Evolutionary conservation across 2,329 filamentous ascomycete species (phyloP), one percentile per base, ranked within the genome.

Genomic region (Aspergillus sp.): DNA sequence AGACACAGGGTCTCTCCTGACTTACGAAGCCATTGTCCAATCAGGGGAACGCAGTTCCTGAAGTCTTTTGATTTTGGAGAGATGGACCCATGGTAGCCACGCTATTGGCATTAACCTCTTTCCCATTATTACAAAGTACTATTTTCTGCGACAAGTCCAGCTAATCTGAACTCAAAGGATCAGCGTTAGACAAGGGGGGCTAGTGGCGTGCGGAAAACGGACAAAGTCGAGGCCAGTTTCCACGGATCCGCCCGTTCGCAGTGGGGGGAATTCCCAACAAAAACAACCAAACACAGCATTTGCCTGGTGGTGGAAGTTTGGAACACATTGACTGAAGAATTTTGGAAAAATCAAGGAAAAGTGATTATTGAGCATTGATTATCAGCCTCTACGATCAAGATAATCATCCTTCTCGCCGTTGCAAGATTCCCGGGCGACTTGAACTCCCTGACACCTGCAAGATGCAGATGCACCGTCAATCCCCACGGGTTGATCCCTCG

Each of bases 231-330:
- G 51, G 17, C 51, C 32, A 19, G 6, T 15, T 36, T 39, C 51
- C 51, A 41, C 51, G 51, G 39, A 41, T 53, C 32, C 19, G 32
- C 51, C 51, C 51, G 51, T 42, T 38, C 8, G 17, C 32, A 23
- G 51, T 53, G 51, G 51, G 39, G 51, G 51, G 21, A 19, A 41
- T 10, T 53, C 51, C 51, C 51, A 53, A 53, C 51, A 53, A 42
- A 36, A 23, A 44, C 10, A 19, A 19, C 19, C 41, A 23, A 44
- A 11, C 27, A n/a, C 19, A 39, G 32, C 25, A 27, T n/a, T 23
- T 23, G 17, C 3, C 11, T 13, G 41, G 8, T 23, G 19, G 41
- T 23, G 41, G 17, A 19, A 19, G 17, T 19, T 19, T 19, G 17
- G 41, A 36, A 23, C 41, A 23, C 19, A 27, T 27, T 10, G 7